phyloP scores from a whole-genome alignment of 1,284 basidiomycete genomes.

The Psilocybe mexicana region DNA sequence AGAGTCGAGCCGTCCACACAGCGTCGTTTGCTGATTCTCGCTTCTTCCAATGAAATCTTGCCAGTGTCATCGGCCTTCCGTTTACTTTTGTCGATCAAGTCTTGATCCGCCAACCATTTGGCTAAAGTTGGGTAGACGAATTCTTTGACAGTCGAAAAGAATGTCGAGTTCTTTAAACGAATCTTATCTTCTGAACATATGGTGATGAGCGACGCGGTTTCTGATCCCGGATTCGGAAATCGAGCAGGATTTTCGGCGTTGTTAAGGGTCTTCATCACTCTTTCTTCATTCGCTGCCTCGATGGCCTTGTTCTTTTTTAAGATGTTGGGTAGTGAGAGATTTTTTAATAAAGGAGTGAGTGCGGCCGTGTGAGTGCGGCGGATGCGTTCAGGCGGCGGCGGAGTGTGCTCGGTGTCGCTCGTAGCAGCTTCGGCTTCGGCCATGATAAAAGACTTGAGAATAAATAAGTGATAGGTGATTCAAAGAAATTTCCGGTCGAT shows the following conservation, averaged over 20 bases:
- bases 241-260: not conserved
- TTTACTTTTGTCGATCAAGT: slow-evolving; percentile 3
- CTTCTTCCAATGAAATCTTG: not conserved
- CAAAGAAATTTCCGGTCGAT: not conserved
- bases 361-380: not conserved
- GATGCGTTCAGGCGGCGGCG: not conserved
- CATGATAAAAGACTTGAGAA: not conserved
- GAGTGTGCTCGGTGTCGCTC: too few species aligned
- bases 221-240: not conserved
- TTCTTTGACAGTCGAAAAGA: not conserved
- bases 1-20: slow-evolving; percentile 5
- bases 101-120: not conserved
- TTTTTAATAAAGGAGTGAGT: not conserved
- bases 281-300: slow-evolving; percentile 5
- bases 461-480: slow-evolving; percentile 1
- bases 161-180: not conserved
- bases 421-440: too few species aligned
- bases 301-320: slow-evolving; percentile 6
- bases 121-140: slow-evolving; percentile 1
- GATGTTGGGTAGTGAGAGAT: not conserved
- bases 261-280: not conserved
- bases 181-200: not conserved
- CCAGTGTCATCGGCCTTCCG: not conserved
- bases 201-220: slow-evolving; percentile 8
- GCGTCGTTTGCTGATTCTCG: not conserved